These are phyloP conservation scores for Scheffersomyces titani DNA, from an alignment of 1,139 yeast species.

Conservation along the genomic window DNA sequence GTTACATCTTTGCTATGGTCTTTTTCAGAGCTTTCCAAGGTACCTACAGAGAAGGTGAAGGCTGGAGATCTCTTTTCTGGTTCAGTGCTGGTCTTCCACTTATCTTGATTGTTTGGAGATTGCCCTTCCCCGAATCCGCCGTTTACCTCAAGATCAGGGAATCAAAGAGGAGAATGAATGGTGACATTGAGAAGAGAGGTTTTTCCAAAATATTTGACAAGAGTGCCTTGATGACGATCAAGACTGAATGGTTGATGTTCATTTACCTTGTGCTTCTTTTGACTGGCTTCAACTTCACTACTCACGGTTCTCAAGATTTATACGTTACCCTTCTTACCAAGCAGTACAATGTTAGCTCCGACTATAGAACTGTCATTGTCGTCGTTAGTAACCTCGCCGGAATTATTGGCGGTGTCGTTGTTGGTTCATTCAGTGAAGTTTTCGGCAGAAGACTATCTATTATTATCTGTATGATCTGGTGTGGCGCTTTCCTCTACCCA, in stretches of 20 bases:
- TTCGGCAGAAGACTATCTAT: slow-evolving; percentile 51
- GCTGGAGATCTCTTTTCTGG: slow-evolving; percentile 83
- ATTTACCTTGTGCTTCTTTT: slow-evolving; percentile 45
- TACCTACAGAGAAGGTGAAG: slow-evolving; percentile 38
- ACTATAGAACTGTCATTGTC: slow-evolving; percentile 46
- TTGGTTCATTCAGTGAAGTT: slow-evolving; percentile 47
- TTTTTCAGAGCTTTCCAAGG: slow-evolving; percentile 64
- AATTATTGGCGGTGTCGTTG: slow-evolving; percentile 47
- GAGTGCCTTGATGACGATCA: slow-evolving; percentile 17
- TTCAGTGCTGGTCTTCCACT: slow-evolving; percentile 73
- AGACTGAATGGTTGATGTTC: slow-evolving; percentile 46
- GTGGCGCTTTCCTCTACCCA: slow-evolving; percentile 39
- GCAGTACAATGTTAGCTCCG: slow-evolving; percentile 35
- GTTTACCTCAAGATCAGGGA: slow-evolving; percentile 35
- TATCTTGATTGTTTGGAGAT: slow-evolving; percentile 56
- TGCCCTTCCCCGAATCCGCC: slow-evolving; percentile 60
- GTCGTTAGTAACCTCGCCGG: slow-evolving; percentile 53
- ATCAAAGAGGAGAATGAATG: slow-evolving; percentile 9
- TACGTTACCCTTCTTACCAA: slow-evolving; percentile 48
- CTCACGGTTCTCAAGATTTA: slow-evolving; percentile 58
- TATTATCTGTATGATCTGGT: slow-evolving; percentile 27
- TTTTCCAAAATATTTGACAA: slow-evolving; percentile 10
- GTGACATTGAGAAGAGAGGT: slow-evolving; percentile 1
- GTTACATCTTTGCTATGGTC: slow-evolving; percentile 63
- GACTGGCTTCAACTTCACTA: slow-evolving; percentile 53